Conservation (phyloP, 78 protist species). For the Emiliania huxleyi region DNA sequence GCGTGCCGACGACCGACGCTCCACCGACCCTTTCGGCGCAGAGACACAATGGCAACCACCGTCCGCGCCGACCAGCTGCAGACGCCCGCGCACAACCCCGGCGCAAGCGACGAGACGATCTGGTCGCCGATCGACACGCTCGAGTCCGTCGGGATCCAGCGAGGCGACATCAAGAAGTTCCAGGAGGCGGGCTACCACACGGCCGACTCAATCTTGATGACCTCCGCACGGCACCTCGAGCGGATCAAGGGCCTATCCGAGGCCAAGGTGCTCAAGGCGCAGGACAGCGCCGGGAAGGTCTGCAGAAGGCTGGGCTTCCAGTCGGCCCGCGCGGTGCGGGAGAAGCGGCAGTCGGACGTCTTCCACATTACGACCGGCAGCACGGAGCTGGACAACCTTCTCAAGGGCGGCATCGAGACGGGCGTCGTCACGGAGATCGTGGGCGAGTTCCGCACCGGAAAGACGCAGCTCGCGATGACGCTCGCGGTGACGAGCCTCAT, state of each 20-base stretch:
- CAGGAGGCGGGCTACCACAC: neutral
- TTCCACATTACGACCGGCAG: slow-evolving; percentile 87
- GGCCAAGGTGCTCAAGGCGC: slow-evolving; percentile 91
- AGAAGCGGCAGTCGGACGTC: slow-evolving; percentile 51
- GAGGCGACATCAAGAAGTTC: neutral
- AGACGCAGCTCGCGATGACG: slow-evolving; percentile 85
- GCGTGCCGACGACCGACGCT: no score
- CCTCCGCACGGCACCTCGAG: slow-evolving; percentile 32
- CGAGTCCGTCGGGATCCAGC: no score
- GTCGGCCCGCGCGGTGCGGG: slow-evolving; percentile 33
- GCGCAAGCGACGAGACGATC: no score
- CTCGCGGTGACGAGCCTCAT: neutral
- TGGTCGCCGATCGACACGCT: no score
- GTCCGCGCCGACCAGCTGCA: no score
- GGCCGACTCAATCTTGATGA: neutral
- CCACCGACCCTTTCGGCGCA: no score
- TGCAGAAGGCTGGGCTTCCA: neutral
- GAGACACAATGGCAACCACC: no score
- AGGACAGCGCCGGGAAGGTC: slow-evolving; percentile 39
- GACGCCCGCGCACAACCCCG: no score
- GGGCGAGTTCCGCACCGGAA: slow-evolving; percentile 97
- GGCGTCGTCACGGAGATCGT: slow-evolving; percentile 95
- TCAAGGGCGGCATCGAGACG: slow-evolving; percentile 92
- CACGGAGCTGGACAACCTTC: slow-evolving; percentile 83
- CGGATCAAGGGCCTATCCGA: slow-evolving; percentile 92